Evolutionary conservation across 345 rosid species (phyloP).

Genomic region (Gossypium australe): DNA sequence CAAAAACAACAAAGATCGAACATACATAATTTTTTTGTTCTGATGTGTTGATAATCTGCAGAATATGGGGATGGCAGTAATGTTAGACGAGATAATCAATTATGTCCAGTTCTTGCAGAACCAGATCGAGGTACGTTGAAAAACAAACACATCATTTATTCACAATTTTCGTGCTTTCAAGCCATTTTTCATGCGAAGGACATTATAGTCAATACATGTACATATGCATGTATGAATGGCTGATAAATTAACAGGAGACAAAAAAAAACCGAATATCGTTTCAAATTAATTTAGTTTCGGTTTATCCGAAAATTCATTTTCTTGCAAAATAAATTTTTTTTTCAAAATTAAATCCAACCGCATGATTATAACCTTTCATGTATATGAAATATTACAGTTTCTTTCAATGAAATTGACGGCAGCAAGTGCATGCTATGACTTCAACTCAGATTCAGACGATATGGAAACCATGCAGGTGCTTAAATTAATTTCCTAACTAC

Average conservation of each 20-base stretch:
- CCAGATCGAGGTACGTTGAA: slow-evolving; percentile 63
- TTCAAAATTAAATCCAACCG: no score
- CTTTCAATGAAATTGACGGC: slow-evolving; percentile 78
- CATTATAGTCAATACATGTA: not conserved
- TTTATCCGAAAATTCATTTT: no score
- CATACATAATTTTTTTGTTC: no score
- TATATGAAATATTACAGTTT: slow-evolving; percentile 40
- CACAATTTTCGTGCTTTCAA: not conserved
- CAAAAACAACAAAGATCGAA: no score
- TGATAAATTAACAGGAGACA: no score
- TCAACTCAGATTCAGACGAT: slow-evolving; percentile 59
- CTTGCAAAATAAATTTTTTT: no score
- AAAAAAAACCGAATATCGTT: no score
- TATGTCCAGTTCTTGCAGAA: slow-evolving; percentile 74
- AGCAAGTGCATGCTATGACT: slow-evolving; percentile 69
- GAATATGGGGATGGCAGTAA: slow-evolving; percentile 86
- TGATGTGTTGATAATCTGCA: slow-evolving; percentile 22
- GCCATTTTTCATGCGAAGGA: not conserved
- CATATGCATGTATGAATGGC: not conserved
- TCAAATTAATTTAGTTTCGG: no score
- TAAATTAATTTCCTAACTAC: no score
- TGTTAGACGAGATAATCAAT: slow-evolving; percentile 77
- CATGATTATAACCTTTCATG: no score
- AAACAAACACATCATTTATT: not conserved
- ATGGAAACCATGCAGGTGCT: slow-evolving; percentile 22